Evolutionary conservation across 441 rosid species (phyloP).

Genomic region (Viola pubescens): DNA sequence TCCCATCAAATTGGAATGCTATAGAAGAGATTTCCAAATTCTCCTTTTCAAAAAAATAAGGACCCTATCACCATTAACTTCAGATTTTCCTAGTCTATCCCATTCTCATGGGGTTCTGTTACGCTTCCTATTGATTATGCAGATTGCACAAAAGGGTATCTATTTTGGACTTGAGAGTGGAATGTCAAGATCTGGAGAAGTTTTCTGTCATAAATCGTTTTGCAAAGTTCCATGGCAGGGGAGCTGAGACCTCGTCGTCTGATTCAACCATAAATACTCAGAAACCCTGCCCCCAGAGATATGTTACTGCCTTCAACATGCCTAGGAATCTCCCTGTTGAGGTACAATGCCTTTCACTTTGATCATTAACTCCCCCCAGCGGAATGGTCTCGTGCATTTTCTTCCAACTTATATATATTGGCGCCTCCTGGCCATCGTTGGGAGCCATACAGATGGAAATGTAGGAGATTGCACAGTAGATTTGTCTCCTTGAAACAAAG

Average conservation of each 20-base stretch:
- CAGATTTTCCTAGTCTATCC: not conserved
- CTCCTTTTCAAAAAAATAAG: not conserved
- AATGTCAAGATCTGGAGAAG: conserved; percentile 70
- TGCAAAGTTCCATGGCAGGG: conserved; percentile 66
- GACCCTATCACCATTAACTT: not conserved
- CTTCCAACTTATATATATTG: conserved; percentile 16
- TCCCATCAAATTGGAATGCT: too few relatives aligned
- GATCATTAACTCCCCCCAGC: conserved; percentile 15
- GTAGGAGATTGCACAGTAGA: conserved; percentile 15
- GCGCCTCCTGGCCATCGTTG: conserved; percentile 12
- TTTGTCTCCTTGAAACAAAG: conserved; percentile 17
- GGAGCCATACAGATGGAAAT: conserved; percentile 20
- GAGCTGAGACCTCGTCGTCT: conserved; percentile 36
- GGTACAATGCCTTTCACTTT: conserved; percentile 80
- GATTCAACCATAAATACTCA: conserved; percentile 26
- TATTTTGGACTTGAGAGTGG: conserved; percentile 54
- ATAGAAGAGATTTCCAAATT: not conserved
- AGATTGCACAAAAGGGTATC: conserved; percentile 66
- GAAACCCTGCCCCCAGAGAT: conserved; percentile 46
- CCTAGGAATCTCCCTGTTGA: conserved; percentile 70
- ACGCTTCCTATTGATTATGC: conserved; percentile 23
- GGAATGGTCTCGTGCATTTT: not conserved
- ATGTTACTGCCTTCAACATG: conserved; percentile 57
- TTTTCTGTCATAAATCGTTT: conserved; percentile 76
- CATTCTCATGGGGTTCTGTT: not conserved